Evolutionary conservation across 495 filamentous ascomycete genomes (phyloP).

Genomic region (Penicillium riverlandense): DNA sequence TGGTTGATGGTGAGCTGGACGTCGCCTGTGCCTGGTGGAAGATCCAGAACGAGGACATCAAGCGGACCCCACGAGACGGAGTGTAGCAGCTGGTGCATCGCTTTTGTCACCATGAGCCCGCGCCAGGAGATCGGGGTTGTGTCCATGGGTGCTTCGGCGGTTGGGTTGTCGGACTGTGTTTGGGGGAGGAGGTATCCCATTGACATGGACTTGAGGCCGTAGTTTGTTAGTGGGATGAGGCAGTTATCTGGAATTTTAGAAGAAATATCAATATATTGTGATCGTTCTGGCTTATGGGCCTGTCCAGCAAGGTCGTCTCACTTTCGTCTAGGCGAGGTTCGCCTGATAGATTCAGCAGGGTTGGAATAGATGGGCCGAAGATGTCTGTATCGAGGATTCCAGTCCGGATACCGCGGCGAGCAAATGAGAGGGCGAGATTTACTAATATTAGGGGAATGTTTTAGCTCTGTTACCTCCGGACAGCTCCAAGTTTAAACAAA

Average conservation of each 20-base stretch:
- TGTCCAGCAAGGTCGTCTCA: conserved; percentile 18
- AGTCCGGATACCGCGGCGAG: conserved; percentile 66
- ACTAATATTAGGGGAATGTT: conserved; percentile 32
- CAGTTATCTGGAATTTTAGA: conserved; percentile 53
- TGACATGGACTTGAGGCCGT: conserved; percentile 95
- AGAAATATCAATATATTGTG: background rate
- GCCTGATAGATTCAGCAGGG: conserved; percentile 70
- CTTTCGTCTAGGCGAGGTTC: conserved; percentile 62
- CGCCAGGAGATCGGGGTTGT: conserved; percentile 88
- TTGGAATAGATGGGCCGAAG: conserved; percentile 92
- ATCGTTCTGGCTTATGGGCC: too few species aligned
- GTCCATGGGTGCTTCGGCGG: conserved; percentile 42
- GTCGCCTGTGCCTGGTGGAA: conserved; percentile 93
- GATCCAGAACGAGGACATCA: conserved; percentile 81
- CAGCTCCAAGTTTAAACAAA: background rate
- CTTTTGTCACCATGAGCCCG: conserved; percentile 96
- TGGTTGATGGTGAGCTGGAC: conserved; percentile 90
- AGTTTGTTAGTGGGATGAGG: conserved; percentile 84
- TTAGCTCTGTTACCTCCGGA: background rate
- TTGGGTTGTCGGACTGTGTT: conserved; percentile 15
- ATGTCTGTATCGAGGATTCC: conserved; percentile 95
- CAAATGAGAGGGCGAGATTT: conserved; percentile 82
- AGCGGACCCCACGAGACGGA: conserved; percentile 84
- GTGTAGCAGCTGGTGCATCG: conserved; percentile 88
- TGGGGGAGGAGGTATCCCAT: conserved; percentile 83